phyloP scores from a whole-genome alignment of 352 stramenopile genomes.

The Thalassiosira gravida region DNA sequence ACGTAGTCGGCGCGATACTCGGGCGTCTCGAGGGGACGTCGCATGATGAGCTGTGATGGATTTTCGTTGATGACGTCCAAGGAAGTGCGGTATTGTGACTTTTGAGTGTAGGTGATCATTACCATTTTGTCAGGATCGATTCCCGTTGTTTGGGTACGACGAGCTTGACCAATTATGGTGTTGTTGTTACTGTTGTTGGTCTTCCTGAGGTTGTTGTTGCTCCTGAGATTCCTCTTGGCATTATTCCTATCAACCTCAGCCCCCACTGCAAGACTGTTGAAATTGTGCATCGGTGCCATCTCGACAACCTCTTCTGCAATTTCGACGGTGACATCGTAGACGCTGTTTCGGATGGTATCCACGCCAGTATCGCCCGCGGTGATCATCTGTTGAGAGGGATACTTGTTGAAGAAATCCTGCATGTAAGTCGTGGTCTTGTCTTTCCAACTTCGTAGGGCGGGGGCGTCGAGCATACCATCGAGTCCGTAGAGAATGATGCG shows the following conservation, averaged over 20 bases:
- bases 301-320: constrained; percentile 27
- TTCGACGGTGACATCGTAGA: constrained; percentile 48
- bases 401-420: constrained; percentile 62
- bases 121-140: constrained; percentile 19
- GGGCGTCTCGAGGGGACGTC: constrained; percentile 51
- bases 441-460: constrained; percentile 32
- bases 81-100: constrained; percentile 41
- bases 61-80: constrained; percentile 55
- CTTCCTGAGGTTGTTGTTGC: not conserved
- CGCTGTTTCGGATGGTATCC: constrained; percentile 37
- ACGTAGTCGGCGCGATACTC: constrained; percentile 67
- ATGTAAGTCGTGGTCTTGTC: constrained; percentile 46
- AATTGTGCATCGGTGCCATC: constrained; percentile 41
- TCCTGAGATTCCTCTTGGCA: not conserved
- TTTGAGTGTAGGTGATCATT: constrained; percentile 62
- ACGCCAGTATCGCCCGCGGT: constrained; percentile 6
- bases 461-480: constrained; percentile 2
- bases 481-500: constrained; percentile 61
- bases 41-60: constrained; percentile 32
- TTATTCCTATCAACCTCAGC: not conserved
- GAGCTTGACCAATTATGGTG: not conserved
- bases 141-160: constrained; percentile 9
- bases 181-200: not conserved
- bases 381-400: constrained; percentile 29
- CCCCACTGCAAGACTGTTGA: constrained; percentile 41